Conservation (phyloP, 805 yeast species). For the Pichia kluyveri region DNA sequence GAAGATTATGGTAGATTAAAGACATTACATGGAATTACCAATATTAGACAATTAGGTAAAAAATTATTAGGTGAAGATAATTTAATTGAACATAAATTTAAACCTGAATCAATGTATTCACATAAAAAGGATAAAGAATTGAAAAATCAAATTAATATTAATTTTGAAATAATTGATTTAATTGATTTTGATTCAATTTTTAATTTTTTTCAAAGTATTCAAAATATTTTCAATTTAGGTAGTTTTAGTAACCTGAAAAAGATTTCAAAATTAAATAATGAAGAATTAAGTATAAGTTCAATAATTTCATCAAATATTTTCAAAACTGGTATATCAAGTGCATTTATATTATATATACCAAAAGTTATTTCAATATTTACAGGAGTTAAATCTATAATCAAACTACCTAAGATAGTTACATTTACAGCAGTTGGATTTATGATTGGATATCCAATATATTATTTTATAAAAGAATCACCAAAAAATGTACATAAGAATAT, state of each 20-base stretch:
- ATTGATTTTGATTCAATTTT: conserved; percentile 67
- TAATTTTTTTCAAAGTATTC: conserved; percentile 2
- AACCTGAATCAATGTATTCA: conserved; percentile 75
- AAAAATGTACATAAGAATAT: conserved; percentile 80
- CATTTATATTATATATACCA: conserved; percentile 21
- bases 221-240: conserved; percentile 32
- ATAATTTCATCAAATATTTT: conserved; percentile 16
- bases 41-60: conserved; percentile 55
- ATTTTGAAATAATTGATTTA: conserved; percentile 62
- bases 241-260: conserved; percentile 31
- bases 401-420: conserved; percentile 26
- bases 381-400: conserved; percentile 23
- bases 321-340: conserved; percentile 22
- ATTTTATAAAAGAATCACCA: conserved; percentile 73
- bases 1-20: conserved; percentile 60
- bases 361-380: conserved; percentile 22
- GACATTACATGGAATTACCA: conserved; percentile 53
- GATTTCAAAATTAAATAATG: conserved; percentile 32
- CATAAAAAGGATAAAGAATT: conserved; percentile 61
- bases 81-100: conserved; percentile 51
- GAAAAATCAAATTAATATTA: conserved; percentile 47
- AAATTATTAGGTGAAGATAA: conserved; percentile 44
- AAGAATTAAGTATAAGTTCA: conserved; percentile 13
- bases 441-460: conserved; percentile 31
- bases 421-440: conserved; percentile 22